Percentiles rank a stretch among this genome's conserved stretches.
Evolutionary conservation across 176 grass and related monocot genomes (phyloP).

Genomic region (Pontederia crassipes): DNA sequence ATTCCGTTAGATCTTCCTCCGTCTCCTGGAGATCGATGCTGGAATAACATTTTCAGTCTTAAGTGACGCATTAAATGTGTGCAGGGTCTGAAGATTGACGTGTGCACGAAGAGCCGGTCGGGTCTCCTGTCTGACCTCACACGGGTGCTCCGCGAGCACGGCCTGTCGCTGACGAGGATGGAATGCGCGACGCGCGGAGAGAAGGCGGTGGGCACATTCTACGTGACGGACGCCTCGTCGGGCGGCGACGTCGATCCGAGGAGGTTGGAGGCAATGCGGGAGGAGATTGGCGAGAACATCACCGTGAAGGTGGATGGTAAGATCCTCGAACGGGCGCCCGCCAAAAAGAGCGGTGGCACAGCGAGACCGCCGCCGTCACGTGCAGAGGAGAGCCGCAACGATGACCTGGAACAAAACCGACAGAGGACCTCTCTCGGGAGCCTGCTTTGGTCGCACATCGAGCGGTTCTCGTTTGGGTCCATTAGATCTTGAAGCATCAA

Average conservation of each 20-base stretch:
- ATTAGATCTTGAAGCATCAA: no score
- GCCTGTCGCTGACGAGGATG: slow-evolving; percentile 9
- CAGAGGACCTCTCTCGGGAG: no score
- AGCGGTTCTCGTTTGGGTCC: no score
- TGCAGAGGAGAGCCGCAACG: no score
- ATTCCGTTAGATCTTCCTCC: not conserved
- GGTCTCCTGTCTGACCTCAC: slow-evolving; percentile 14
- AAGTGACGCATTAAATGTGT: not conserved
- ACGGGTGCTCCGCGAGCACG: slow-evolving; percentile 5
- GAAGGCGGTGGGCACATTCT: slow-evolving; percentile 9
- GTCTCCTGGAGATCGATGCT: not conserved
- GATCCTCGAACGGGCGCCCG: not conserved
- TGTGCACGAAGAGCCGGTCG: slow-evolving; percentile 1
- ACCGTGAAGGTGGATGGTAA: not conserved
- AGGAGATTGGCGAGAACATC: not conserved
- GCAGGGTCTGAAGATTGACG: slow-evolving; percentile 13
- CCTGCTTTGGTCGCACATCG: no score
- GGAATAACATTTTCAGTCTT: not conserved
- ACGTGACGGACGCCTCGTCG: slow-evolving; percentile 4
- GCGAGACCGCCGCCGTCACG: no score
- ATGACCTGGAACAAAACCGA: no score
- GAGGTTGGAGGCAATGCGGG: slow-evolving; percentile 1
- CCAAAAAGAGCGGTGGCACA: not conserved
- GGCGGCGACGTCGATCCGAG: slow-evolving; percentile 6
- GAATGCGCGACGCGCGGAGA: slow-evolving; percentile 13